Conservation (phyloP, 345 rosid genomes). For the Firmiana major region DNA sequence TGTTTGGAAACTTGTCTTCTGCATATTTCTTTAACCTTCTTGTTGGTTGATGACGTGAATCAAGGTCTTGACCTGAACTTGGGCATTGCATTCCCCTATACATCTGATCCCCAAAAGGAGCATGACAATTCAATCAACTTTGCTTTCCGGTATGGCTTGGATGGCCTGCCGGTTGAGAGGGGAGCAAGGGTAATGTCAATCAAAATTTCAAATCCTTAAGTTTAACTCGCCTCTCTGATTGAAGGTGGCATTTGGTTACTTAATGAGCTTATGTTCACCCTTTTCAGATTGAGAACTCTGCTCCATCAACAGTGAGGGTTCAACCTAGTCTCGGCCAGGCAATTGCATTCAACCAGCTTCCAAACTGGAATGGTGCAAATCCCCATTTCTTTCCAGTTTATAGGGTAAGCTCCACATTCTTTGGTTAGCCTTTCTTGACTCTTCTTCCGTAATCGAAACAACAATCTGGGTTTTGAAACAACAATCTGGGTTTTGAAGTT, state of each 20-base stretch:
- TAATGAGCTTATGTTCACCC: neutral
- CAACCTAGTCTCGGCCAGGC: conserved; percentile 24
- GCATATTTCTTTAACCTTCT: neutral
- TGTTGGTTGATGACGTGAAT: conserved; percentile 21
- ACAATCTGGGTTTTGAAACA: neutral
- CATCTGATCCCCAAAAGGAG: conserved; percentile 23
- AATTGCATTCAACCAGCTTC: conserved; percentile 32
- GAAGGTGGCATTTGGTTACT: neutral
- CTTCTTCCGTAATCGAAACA: neutral
- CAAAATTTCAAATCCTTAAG: neutral
- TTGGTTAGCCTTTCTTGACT: neutral
- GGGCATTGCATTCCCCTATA: conserved; percentile 49
- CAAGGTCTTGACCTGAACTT: conserved; percentile 50
- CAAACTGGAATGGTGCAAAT: conserved; percentile 27
- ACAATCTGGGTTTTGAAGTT: neutral
- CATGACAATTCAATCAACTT: conserved; percentile 8
- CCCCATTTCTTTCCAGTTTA: conserved; percentile 37
- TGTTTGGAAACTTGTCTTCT: neutral
- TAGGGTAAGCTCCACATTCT: conserved; percentile 30
- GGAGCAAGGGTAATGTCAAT: conserved; percentile 27
- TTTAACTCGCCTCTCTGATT: neutral
- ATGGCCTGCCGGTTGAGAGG: conserved; percentile 18
- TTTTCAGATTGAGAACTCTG: conserved; percentile 35
- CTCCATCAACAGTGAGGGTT: conserved; percentile 13
- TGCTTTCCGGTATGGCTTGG: conserved; percentile 17